A percentile compares a stretch with the other conserved stretches of the same genome.
phyloP scores from a whole-genome alignment of 768 basidiomycete species.

The Pisolithus sp. region DNA sequence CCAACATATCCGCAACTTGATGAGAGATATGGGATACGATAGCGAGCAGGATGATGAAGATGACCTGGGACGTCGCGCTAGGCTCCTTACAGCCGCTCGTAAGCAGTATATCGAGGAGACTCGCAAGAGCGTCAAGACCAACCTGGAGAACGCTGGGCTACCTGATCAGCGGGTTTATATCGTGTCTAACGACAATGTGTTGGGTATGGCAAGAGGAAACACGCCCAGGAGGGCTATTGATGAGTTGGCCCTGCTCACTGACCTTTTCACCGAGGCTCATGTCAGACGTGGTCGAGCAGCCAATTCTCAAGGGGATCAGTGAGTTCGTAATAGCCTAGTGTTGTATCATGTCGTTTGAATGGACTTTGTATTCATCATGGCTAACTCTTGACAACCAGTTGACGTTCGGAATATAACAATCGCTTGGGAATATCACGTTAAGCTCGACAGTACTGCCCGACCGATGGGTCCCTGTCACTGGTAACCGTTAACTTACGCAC shows the following conservation, averaged over 20 bases:
- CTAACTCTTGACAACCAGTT: too few species aligned
- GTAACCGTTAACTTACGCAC: too few species aligned
- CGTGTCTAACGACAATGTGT: slow-evolving; percentile 15
- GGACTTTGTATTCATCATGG: too few species aligned
- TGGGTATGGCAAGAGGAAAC: slow-evolving; percentile 7
- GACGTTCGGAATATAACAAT: too few species aligned
- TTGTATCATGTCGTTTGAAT: too few species aligned
- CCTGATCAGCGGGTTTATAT: slow-evolving; percentile 22
- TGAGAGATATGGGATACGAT: slow-evolving; percentile 18
- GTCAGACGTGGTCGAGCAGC: neutral
- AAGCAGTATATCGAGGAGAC: slow-evolving; percentile 19
- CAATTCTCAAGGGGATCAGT: too few species aligned
- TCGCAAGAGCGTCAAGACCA: slow-evolving; percentile 10
- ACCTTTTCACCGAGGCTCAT: slow-evolving; percentile 8
- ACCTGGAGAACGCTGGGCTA: slow-evolving; percentile 14
- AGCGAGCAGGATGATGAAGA: slow-evolving; percentile 10
- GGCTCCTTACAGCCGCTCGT: slow-evolving; percentile 11
- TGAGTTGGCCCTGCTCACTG: slow-evolving; percentile 9
- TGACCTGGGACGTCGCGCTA: slow-evolving; percentile 1
- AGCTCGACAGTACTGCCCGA: too few species aligned
- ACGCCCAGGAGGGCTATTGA: slow-evolving; percentile 10
- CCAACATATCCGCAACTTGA: slow-evolving; percentile 20
- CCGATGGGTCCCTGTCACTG: too few species aligned
- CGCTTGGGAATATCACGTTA: too few species aligned
- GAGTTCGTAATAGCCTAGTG: too few species aligned